Evolutionary conservation across 768 basidiomycete species (phyloP).

Genomic region (Tulasnella calospora): DNA sequence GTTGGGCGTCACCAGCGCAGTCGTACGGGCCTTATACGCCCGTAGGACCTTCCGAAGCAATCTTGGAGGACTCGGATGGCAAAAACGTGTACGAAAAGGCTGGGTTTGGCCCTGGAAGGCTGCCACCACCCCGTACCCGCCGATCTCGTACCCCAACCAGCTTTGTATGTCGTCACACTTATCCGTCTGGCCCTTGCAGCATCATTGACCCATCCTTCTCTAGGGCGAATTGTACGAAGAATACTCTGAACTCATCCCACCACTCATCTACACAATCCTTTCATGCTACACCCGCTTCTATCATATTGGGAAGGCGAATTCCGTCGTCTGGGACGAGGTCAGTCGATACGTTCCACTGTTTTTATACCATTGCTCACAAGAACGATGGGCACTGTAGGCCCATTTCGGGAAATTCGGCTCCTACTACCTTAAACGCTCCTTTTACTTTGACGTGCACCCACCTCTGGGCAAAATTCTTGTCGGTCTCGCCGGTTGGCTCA

Average conservation of each 20-base stretch:
- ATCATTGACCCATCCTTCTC: background rate
- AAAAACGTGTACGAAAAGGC: constrained; percentile 54
- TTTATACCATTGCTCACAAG: background rate
- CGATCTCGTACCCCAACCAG: constrained; percentile 58
- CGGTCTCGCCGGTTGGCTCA: constrained; percentile 81
- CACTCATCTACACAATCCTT: constrained; percentile 83
- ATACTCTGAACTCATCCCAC: constrained; percentile 72
- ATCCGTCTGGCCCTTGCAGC: constrained; percentile 21
- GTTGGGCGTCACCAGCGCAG: constrained; percentile 28
- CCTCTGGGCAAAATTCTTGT: constrained; percentile 99
- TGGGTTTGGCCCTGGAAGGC: constrained; percentile 36
- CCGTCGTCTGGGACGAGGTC: constrained; percentile 93
- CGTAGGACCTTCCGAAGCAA: constrained; percentile 14
- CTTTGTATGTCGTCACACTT: constrained; percentile 20
- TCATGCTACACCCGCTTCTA: constrained; percentile 94
- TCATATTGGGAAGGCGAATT: constrained; percentile 77
- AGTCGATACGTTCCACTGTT: background rate
- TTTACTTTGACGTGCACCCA: constrained; percentile 99
- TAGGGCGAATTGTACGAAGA: constrained; percentile 74
- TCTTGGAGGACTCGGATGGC: constrained; percentile 42
- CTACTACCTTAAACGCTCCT: constrained; percentile 96
- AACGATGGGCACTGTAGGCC: constrained; percentile 44
- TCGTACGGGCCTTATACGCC: constrained; percentile 20
- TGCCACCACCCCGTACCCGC: constrained; percentile 46
- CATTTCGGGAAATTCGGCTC: constrained; percentile 99